phyloP scores from a whole-genome alignment of 2,329 filamentous ascomycete genomes.

The Pseudocercospora fuligena region DNA sequence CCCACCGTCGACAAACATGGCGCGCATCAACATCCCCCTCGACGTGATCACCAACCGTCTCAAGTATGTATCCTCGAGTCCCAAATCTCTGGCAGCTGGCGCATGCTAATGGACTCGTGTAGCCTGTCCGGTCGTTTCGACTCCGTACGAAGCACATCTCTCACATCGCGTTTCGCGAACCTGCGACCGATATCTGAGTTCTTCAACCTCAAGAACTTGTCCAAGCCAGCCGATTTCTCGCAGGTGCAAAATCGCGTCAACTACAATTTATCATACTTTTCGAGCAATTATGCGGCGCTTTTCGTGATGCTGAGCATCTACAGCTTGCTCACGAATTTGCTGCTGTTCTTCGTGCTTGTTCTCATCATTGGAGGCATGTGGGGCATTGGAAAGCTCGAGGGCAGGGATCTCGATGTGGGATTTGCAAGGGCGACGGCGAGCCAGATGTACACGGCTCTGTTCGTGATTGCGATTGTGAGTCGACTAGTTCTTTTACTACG shows the following conservation, averaged over 20 bases:
- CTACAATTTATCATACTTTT: slow-evolving; percentile 97
- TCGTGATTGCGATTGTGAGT: slow-evolving; percentile 71
- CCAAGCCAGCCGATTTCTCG: slow-evolving; percentile 88
- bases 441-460: slow-evolving; percentile 89
- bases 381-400: slow-evolving; percentile 87
- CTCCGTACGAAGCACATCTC: slow-evolving; percentile 76
- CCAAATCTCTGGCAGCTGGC: background rate
- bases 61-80: slow-evolving; percentile 53
- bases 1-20: slow-evolving; percentile 33
- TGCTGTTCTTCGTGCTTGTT: slow-evolving; percentile 89
- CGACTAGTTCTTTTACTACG: no score
- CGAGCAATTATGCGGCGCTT: slow-evolving; percentile 94
- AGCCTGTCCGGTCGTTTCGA: slow-evolving; percentile 79
- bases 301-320: slow-evolving; percentile 97
- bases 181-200: slow-evolving; percentile 91
- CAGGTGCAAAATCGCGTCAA: slow-evolving; percentile 92
- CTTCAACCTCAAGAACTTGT: slow-evolving; percentile 91
- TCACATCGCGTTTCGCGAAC: slow-evolving; percentile 87
- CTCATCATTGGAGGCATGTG: slow-evolving; percentile 86
- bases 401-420: slow-evolving; percentile 85
- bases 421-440: slow-evolving; percentile 82
- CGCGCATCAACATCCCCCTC: slow-evolving; percentile 86
- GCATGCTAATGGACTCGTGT: slow-evolving; percentile 17
- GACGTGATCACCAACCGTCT: slow-evolving; percentile 89
- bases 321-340: slow-evolving; percentile 83